Evolutionary conservation across 495 filamentous ascomycete genomes (phyloP).

Genomic region (Neurospora sp.): DNA sequence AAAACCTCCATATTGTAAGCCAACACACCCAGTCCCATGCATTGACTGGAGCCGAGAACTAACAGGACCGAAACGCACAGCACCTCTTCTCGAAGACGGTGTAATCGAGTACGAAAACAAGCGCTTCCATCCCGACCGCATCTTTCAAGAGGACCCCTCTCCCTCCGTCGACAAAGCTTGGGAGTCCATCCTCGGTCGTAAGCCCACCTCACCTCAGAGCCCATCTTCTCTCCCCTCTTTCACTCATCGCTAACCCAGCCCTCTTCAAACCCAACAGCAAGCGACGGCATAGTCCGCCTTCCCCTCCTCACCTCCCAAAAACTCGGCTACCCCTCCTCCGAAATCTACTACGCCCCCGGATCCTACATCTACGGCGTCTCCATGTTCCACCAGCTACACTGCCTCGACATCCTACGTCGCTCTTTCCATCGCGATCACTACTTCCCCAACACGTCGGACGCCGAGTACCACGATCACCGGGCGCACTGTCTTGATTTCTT

Average conservation of each 20-base stretch:
- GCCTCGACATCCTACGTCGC: slow-evolving; percentile 3
- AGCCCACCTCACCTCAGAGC: too few species aligned
- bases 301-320: neutral
- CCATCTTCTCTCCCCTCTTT: too few species aligned
- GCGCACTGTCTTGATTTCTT: neutral
- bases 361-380: slow-evolving; percentile 5
- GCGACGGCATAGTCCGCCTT: neutral
- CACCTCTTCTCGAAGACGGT: neutral
- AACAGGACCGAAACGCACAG: neutral
- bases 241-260: too few species aligned
- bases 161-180: neutral
- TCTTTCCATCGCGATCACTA: neutral
- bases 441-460: neutral
- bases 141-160: neutral
- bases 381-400: slow-evolving; percentile 20
- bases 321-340: neutral
- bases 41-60: neutral
- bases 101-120: neutral
- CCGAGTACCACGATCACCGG: neutral
- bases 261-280: neutral
- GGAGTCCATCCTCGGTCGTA: neutral
- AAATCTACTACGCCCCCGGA: neutral
- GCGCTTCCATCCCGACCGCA: neutral
- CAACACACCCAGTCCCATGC: neutral
- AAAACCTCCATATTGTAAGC: neutral